A percentile compares a stretch with the other conserved stretches of the same genome.
Evolutionary conservation across 2,329 filamentous ascomycete species (phyloP).

Genomic region (Aspergillus pseudoviridinutans): DNA sequence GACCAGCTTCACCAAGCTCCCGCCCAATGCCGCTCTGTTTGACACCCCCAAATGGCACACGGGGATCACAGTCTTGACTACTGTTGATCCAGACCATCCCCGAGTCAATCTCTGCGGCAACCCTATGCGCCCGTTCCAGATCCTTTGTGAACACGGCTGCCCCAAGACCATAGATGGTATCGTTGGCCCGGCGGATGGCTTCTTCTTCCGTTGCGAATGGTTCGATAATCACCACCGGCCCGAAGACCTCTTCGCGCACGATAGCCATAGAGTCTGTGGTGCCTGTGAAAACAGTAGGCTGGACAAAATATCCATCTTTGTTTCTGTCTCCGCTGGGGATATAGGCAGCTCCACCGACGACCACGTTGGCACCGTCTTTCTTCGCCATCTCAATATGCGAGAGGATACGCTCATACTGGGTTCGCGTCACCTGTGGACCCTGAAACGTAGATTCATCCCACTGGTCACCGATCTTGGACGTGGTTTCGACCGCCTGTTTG

Average conservation of each 20-base stretch:
- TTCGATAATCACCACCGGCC: constrained; percentile 56
- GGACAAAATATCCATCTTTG: constrained; percentile 63
- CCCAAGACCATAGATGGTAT: constrained; percentile 42
- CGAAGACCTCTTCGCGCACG: constrained; percentile 61
- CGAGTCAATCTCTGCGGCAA: constrained; percentile 55
- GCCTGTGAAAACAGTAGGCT: constrained; percentile 56
- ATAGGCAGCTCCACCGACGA: constrained; percentile 56
- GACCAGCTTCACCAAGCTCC: constrained; percentile 57
- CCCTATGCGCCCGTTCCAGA: constrained; percentile 58
- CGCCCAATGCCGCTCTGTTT: constrained; percentile 61
- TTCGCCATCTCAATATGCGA: constrained; percentile 69
- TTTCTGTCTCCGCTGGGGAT: constrained; percentile 46
- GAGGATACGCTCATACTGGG: constrained; percentile 51
- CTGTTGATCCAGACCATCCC: constrained; percentile 70
- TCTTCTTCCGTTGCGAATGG: constrained; percentile 59
- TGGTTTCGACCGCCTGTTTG: constrained; percentile 26
- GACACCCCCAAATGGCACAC: constrained; percentile 58
- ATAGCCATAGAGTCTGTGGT: constrained; percentile 57
- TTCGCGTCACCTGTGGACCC: constrained; percentile 34
- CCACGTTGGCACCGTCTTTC: constrained; percentile 63
- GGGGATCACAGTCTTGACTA: constrained; percentile 46
- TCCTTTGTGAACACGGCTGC: constrained; percentile 46
- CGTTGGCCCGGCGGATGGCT: constrained; percentile 56
- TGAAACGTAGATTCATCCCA: constrained; percentile 36
- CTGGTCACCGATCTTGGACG: constrained; percentile 34